Base-by-base conservation (phyloP, 768 basidiomycete species). In the Serendipita sp. region DNA sequence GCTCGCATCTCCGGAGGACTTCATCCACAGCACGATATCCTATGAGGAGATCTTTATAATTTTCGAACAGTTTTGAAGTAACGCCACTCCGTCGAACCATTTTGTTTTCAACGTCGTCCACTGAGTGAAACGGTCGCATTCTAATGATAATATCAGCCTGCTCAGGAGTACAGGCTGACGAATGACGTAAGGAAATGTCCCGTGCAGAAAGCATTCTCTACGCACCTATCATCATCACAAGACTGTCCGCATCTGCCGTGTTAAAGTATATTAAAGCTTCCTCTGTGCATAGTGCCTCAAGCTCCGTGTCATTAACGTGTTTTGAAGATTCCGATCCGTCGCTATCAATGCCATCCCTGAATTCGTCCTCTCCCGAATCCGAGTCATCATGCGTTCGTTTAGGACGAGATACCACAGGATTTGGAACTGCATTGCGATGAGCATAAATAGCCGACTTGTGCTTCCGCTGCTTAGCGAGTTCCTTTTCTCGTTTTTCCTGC, bases 11-110 rank as follows among this genome's bases (percentile, higher is more conserved):
- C 72, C 84, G 83, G 13, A 99, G 81, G 67, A 97, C 85, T 66
- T 78, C 82, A 72, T 99, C 96, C 64, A 98, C 93, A 43, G 85
- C 82, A 10, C 84, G 83, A 70, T 95, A 97, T 5, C 88, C 90
- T 64, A 81, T 76, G 71, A 97, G 86, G 69, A 96, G 88, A 44
- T 83, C 79, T 63, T 83, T 82, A 72, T 89, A 93, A 68, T 94
- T 91, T 70, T 95, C 91, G 71, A 98, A 91, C 73, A 98, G 79
- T 64, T 87, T 83, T 66, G 88, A 80, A 66, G 91, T 93, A 69
- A 99, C 84, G 23, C 95, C 94, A 3, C 77, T 79, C n/a, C 85
- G 87, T 72, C 88, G 86, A 36, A 83, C 81, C 6, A 98, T 80
- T 73, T 88, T 94, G 48, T 71, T 71, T 52, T 82, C 83, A 53